A percentile compares a stretch with the other conserved stretches of the same genome.
Evolutionary conservation across 768 basidiomycete species (phyloP).

Genomic region (Cystobasidium tubakii): DNA sequence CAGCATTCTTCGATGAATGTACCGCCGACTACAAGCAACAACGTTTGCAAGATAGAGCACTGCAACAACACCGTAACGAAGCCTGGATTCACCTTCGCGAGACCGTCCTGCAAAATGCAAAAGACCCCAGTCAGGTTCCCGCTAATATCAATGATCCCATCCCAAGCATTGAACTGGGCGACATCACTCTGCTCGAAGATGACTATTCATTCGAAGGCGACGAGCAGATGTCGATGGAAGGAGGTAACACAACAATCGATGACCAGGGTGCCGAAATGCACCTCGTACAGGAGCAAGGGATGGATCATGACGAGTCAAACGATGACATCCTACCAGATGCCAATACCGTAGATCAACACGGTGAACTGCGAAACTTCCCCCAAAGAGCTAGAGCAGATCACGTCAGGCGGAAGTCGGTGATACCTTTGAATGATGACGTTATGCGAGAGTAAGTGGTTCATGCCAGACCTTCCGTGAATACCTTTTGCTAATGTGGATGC

Average conservation of each 20-base stretch:
- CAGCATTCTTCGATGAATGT: constrained; percentile 75
- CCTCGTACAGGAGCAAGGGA: constrained; percentile 11
- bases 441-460: constrained; percentile 81
- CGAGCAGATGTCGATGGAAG: constrained; percentile 60
- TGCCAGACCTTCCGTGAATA: not conserved
- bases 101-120: constrained; percentile 59
- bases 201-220: constrained; percentile 79
- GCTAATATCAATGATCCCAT: constrained; percentile 62
- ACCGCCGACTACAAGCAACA: constrained; percentile 88
- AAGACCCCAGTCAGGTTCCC: constrained; percentile 39
- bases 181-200: constrained; percentile 80
- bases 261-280: constrained; percentile 22
- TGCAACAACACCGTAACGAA: constrained; percentile 74
- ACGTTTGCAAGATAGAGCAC: constrained; percentile 81
- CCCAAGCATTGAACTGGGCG: constrained; percentile 69
- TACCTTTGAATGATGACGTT: constrained; percentile 85
- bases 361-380: constrained; percentile 41
- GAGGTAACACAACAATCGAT: not conserved
- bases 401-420: constrained; percentile 85
- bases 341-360: constrained; percentile 31
- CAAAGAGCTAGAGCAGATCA: constrained; percentile 56
- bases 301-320: constrained; percentile 34
- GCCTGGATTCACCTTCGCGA: constrained; percentile 82
- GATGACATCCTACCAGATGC: constrained; percentile 31
- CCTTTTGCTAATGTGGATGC: not conserved